Evolutionary conservation across 2,329 filamentous ascomycete species (phyloP).

Genomic region (Pleomassaria siparia): DNA sequence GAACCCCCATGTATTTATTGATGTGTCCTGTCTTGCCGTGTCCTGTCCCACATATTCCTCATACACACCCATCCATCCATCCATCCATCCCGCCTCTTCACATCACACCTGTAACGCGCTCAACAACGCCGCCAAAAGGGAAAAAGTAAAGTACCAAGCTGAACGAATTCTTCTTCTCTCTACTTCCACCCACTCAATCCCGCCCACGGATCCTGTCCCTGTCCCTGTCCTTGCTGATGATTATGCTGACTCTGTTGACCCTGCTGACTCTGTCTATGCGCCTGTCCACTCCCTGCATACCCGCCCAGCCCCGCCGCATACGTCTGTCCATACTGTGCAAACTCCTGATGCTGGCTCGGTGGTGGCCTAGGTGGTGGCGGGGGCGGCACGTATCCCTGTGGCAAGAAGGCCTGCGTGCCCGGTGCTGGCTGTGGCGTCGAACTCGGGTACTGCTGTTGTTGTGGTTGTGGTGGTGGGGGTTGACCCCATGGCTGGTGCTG

Average conservation of each 20-base stretch:
- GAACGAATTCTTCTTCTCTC: not conserved
- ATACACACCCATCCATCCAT: no score
- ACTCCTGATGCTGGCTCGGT: conserved; percentile 57
- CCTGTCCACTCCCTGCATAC: conserved; percentile 55
- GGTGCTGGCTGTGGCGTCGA: conserved; percentile 56
- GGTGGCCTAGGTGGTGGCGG: conserved; percentile 68
- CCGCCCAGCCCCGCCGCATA: conserved; percentile 55
- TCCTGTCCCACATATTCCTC: no score
- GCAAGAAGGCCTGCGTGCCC: conserved; percentile 48
- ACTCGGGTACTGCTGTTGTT: conserved; percentile 45
- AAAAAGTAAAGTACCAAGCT: not conserved
- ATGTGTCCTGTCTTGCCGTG: no score
- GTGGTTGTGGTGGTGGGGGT: conserved; percentile 44
- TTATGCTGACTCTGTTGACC: conserved; percentile 40
- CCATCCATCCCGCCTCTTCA: not conserved
- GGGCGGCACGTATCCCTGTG: conserved; percentile 66
- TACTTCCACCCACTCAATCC: conserved; percentile 68
- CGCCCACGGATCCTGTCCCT: conserved; percentile 64
- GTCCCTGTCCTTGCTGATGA: conserved; percentile 46
- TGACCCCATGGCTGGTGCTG: conserved; percentile 60
- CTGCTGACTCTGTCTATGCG: conserved; percentile 36
- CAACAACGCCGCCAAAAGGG: not conserved
- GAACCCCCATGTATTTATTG: no score
- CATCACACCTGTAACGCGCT: not conserved
- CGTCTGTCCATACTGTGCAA: conserved; percentile 42